Conservation (phyloP, 495 filamentous ascomycete genomes). For the Penicillium samsonianum region DNA sequence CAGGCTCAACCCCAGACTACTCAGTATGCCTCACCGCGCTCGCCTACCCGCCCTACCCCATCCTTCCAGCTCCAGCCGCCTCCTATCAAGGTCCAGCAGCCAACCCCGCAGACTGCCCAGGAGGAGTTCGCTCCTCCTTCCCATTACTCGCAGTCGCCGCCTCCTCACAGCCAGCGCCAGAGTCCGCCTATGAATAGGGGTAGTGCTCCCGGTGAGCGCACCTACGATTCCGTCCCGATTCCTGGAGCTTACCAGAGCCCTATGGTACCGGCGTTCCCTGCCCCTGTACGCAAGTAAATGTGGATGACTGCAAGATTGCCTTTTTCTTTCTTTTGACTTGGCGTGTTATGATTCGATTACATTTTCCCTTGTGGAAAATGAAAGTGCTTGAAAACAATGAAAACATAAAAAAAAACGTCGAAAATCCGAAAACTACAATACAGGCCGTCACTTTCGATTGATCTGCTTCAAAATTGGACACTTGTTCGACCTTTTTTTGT, state of each 20-base stretch:
- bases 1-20: conserved; percentile 40
- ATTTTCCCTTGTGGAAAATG: not conserved
- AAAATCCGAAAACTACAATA: conserved; percentile 11
- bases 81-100: conserved; percentile 71
- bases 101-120: conserved; percentile 68
- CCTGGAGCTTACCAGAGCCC: conserved; percentile 52
- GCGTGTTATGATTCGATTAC: not conserved
- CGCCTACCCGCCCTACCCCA: conserved; percentile 50
- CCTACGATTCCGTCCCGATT: conserved; percentile 54
- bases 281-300: conserved; percentile 30
- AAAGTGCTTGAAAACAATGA: not conserved
- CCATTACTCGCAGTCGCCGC: conserved; percentile 22
- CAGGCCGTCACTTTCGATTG: not conserved
- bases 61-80: conserved; percentile 85
- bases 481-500: conserved; percentile 5
- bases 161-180: conserved; percentile 28
- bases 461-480: conserved; percentile 11
- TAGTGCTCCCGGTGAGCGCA: conserved; percentile 49
- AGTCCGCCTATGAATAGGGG: conserved; percentile 35
- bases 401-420: conserved; percentile 18
- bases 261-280: conserved; percentile 39
- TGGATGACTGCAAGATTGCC: conserved; percentile 5
- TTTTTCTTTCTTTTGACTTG: not conserved
- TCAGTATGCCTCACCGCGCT: conserved; percentile 50
- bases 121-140: conserved; percentile 52